phyloP scores from a whole-genome alignment of 805 yeast genomes.

The Isabelozyma gotoi region DNA sequence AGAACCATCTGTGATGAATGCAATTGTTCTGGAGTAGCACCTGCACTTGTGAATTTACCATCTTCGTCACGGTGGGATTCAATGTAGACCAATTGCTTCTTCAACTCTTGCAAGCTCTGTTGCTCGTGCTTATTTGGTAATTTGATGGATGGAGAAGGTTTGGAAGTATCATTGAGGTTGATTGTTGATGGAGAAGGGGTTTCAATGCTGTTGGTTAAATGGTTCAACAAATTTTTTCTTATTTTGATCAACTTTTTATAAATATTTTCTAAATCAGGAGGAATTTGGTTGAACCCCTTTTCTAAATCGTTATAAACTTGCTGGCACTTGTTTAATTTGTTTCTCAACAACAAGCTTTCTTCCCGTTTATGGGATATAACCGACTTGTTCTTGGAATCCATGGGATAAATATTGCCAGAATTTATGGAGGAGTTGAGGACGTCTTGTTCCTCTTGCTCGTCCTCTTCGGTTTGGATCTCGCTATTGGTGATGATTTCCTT shows the following conservation, averaged over 20 bases:
- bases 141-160: not conserved
- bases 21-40: constrained; percentile 19
- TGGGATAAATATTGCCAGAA: not conserved
- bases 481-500: constrained; percentile 52
- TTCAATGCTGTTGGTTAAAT: constrained; percentile 18
- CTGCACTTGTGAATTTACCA: constrained; percentile 47
- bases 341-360: constrained; percentile 59
- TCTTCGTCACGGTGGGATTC: constrained; percentile 48
- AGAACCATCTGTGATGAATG: constrained; percentile 46
- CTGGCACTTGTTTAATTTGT: constrained; percentile 64
- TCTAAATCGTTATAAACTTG: constrained; percentile 58
- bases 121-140: constrained; percentile 3
- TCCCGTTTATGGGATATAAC: constrained; percentile 45
- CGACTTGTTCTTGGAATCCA: constrained; percentile 7
- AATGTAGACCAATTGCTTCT: constrained; percentile 24
- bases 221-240: constrained; percentile 57
- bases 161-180: not conserved
- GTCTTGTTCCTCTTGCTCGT: constrained; percentile 12
- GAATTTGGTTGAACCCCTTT: constrained; percentile 44
- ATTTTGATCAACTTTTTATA: constrained; percentile 62
- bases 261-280: constrained; percentile 36
- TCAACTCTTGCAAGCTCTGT: constrained; percentile 8
- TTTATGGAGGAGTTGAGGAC: constrained; percentile 11
- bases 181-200: not conserved
- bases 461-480: constrained; percentile 17